These are phyloP conservation scores for Fusarium multiceps DNA, from an alignment of 2,329 filamentous ascomycete species.

Conservation along the genomic window DNA sequence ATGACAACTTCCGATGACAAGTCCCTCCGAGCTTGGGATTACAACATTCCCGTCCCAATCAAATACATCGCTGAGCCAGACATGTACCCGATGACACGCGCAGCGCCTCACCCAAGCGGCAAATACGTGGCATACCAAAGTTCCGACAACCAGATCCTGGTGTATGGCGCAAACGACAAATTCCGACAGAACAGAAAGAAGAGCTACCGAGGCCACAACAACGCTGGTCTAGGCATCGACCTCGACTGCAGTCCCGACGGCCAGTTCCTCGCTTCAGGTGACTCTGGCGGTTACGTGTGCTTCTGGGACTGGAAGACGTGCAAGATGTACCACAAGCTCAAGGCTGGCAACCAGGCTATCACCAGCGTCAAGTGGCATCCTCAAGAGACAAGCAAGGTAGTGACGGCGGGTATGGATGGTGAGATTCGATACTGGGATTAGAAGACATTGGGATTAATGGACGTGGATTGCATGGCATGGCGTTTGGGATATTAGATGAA, in stretches of 20 bases:
- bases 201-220: conserved; percentile 94
- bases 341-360: conserved; percentile 83
- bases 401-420: conserved; percentile 89
- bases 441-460: conserved; percentile 9
- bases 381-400: conserved; percentile 95
- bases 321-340: conserved; percentile 98
- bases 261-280: conserved; percentile 88
- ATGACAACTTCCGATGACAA: conserved; percentile 99
- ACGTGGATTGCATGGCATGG: conserved; percentile 41
- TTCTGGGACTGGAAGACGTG: conserved; percentile 99
- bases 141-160: conserved; percentile 95
- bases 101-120: conserved; percentile 84
- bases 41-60: conserved; percentile 97
- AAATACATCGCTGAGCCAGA: conserved; percentile 98
- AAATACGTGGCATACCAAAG: conserved; percentile 96
- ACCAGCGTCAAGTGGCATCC: conserved; percentile 96
- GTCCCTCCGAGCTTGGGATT: conserved; percentile 96
- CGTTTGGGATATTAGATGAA: conserved; percentile 36
- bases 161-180: conserved; percentile 93
- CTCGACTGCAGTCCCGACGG: conserved; percentile 90
- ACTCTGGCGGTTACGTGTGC: conserved; percentile 88
- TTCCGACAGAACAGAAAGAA: conserved; percentile 99
- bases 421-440: conserved; percentile 95
- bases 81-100: conserved; percentile 95
- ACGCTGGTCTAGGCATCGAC: conserved; percentile 92